Percentiles rank a stretch among this genome's conserved stretches.
These are phyloP conservation scores for Plenodomus biglobosus DNA, from an alignment of 2,329 filamentous ascomycete genomes.

Conservation along the genomic window DNA sequence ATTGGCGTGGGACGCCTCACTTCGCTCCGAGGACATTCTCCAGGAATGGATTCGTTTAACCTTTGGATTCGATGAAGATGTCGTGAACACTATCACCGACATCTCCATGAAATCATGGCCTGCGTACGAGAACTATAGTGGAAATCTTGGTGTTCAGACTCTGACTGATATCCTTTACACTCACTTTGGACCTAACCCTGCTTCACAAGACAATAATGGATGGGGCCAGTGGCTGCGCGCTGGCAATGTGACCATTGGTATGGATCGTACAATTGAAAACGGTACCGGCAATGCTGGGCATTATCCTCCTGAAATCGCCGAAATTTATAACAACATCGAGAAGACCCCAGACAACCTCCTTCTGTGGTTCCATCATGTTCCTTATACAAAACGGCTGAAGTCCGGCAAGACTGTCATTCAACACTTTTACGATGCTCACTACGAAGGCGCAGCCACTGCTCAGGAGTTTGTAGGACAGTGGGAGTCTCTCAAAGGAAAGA, in stretches of 20 bases:
- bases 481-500: constrained; percentile 56
- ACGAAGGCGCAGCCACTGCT: constrained; percentile 60
- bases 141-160: constrained; percentile 70
- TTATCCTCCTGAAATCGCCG: constrained; percentile 63
- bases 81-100: constrained; percentile 61
- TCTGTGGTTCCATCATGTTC: constrained; percentile 75
- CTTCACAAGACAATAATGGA: constrained; percentile 65
- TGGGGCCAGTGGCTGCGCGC: constrained; percentile 75
- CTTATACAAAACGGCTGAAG: constrained; percentile 64
- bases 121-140: constrained; percentile 69
- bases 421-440: constrained; percentile 66
- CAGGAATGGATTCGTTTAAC: constrained; percentile 70
- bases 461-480: constrained; percentile 60
- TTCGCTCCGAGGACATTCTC: constrained; percentile 54
- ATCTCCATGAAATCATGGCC: constrained; percentile 72
- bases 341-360: constrained; percentile 69
- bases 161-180: constrained; percentile 67
- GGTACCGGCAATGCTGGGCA: constrained; percentile 68
- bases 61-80: constrained; percentile 57
- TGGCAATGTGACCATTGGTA: constrained; percentile 61
- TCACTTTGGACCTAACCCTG: constrained; percentile 69
- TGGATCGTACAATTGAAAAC: constrained; percentile 70
- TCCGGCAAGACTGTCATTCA: constrained; percentile 69
- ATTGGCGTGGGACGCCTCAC: constrained; percentile 64
- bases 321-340: constrained; percentile 60